Evolutionary conservation across 306 rosid species (phyloP), one percentile per base, ranked within the genome.

Genomic region (Neltuma alba): DNA sequence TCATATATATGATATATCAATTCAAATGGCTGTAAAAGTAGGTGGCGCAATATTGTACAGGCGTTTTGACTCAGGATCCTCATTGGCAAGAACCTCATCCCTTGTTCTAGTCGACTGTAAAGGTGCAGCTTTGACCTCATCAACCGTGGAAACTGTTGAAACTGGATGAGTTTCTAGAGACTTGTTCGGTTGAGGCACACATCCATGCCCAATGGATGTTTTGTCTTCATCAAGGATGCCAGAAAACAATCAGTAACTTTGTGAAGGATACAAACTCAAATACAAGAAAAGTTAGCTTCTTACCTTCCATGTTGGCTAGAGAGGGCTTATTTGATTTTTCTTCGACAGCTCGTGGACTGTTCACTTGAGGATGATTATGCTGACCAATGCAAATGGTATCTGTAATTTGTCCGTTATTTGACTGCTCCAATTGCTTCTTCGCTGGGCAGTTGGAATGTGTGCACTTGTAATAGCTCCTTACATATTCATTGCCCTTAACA

Each of bases 401-500:
- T 63, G 85, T 85, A 50, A 91, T 57, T 45, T 85, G 86, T 76
- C 97, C 93, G 69, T 83, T 76, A 61, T 84, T 85, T 64, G 88
- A 82, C 72, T 87, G 84, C 76, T 92, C 94, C 82, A 94, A 76
- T 82, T 94, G 93, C 83, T 88, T 92, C 85, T 91, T 94, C 48
- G 93, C 97, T 54, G 30, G 86, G 83, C 98, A 94, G 71, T 87
- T 87, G 44, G 94, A 87, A 85, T 88, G 76, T 0, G 98, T 91
- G 78, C 98, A 94, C 82, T 87, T 91, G 84, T 92, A 94, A 85
- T 94, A 94, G 86, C 97, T 92, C 83, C 97, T 72, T 70, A 87
- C 86, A 81, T 85, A 94, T 61, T 87, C 89, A 82, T 91, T 92
- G 37, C 92, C 93, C 80, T 86, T 94, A 25, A 94, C 97, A 57